phyloP scores from a whole-genome alignment of 306 rosid genomes.

The Cicer chorassanicum region DNA sequence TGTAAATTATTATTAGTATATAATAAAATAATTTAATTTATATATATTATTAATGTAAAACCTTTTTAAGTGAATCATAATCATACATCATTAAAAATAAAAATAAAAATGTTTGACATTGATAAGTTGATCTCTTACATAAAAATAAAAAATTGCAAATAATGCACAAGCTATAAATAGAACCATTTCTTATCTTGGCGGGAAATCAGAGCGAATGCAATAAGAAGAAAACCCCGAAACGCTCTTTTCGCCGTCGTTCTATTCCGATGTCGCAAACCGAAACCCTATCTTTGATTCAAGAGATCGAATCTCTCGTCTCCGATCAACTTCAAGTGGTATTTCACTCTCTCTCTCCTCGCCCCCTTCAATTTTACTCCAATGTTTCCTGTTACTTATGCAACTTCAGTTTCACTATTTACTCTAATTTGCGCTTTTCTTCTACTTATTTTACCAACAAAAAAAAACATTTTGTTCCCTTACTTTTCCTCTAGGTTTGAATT shows the following conservation, averaged over 20 bases:
- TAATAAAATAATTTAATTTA: too few relatives aligned
- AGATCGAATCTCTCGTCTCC: slow-evolving; percentile 73
- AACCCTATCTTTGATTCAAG: slow-evolving; percentile 69
- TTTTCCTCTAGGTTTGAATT: not conserved
- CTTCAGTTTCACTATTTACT: not conserved
- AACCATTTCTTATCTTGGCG: slow-evolving; percentile 36
- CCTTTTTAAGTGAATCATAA: too few relatives aligned
- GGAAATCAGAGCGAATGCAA: slow-evolving; percentile 45
- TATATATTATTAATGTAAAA: too few relatives aligned
- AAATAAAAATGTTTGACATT: too few relatives aligned
- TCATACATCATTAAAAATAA: too few relatives aligned
- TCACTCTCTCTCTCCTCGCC: slow-evolving; percentile 9
- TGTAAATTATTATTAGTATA: too few relatives aligned
- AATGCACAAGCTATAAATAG: not conserved
- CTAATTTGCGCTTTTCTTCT: not conserved
- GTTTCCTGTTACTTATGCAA: not conserved
- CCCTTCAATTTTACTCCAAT: not conserved
- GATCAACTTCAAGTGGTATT: slow-evolving; percentile 88
- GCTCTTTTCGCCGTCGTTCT: not conserved
- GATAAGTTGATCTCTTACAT: too few relatives aligned
- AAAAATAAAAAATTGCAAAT: not conserved
- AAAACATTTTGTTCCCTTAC: not conserved
- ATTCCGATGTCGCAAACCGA: slow-evolving; percentile 56
- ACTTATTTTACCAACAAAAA: not conserved
- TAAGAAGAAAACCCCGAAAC: slow-evolving; percentile 30